A percentile compares a stretch with the other conserved stretches of the same genome.
phyloP scores from a whole-genome alignment of 2,329 filamentous ascomycete species.

The Grosmannia penicillata region DNA sequence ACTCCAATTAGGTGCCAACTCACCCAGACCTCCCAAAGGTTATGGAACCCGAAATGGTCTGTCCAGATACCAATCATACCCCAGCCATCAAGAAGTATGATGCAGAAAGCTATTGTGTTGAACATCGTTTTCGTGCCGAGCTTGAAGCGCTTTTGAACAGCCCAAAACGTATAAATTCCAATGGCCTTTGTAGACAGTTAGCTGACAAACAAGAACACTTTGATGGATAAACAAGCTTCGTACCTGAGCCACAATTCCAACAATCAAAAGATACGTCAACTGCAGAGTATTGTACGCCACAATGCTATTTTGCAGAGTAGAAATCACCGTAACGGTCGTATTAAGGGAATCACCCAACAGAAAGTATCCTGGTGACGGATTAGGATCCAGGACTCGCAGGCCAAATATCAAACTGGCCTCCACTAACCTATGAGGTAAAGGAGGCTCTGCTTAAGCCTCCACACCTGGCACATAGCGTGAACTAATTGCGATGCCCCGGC shows the following conservation, averaged over 20 bases:
- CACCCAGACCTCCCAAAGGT: slow-evolving; percentile 11
- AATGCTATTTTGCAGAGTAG: slow-evolving; percentile 12
- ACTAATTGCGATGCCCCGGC: no score
- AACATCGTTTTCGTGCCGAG: slow-evolving; percentile 12
- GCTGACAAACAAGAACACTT: no score
- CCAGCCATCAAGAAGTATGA: slow-evolving; percentile 9
- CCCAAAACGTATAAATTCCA: slow-evolving; percentile 1
- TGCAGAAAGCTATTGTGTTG: slow-evolving; percentile 12
- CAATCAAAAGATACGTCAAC: slow-evolving; percentile 2
- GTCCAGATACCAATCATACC: slow-evolving; percentile 12
- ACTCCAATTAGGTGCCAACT: background rate
- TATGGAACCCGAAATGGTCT: slow-evolving; percentile 9
- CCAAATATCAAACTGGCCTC: no score
- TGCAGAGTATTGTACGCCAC: slow-evolving; percentile 11
- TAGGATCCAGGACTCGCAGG: no score
- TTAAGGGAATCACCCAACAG: slow-evolving; percentile 11
- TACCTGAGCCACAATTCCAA: background rate
- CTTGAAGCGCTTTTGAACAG: slow-evolving; percentile 10
- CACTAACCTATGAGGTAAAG: slow-evolving; percentile 9
- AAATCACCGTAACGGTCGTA: slow-evolving; percentile 11
- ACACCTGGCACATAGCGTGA: background rate
- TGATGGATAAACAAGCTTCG: no score
- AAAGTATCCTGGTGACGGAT: no score
- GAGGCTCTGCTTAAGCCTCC: slow-evolving; percentile 10
- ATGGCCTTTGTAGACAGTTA: background rate